These are phyloP conservation scores for Funneliformis geosporum DNA, from an alignment of 192 early-diverging fungal genomes.

Conservation along the genomic window DNA sequence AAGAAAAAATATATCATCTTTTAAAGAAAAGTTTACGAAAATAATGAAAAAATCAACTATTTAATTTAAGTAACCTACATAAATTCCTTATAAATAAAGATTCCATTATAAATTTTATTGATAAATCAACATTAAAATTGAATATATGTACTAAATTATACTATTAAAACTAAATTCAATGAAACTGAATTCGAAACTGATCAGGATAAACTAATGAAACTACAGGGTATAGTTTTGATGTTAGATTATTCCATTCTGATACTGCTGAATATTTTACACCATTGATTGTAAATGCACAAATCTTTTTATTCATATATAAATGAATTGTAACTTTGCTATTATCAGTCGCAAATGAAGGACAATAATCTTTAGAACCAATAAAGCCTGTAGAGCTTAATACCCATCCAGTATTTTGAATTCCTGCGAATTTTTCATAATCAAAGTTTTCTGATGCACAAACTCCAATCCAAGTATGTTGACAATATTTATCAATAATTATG, in stretches of 20 bases:
- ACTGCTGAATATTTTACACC: background rate
- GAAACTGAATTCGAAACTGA: background rate
- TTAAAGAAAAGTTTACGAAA: too few species aligned
- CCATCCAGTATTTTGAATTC: background rate
- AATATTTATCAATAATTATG: slow-evolving; percentile 2
- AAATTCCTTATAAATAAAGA: too few species aligned
- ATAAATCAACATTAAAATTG: too few species aligned
- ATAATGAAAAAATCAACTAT: too few species aligned
- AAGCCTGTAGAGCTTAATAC: background rate
- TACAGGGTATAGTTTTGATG: slow-evolving; percentile 25
- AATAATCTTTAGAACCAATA: background rate
- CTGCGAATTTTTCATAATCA: background rate
- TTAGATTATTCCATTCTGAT: slow-evolving; percentile 2
- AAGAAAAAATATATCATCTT: too few species aligned
- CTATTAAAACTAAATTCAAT: too few species aligned
- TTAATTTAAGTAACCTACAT: too few species aligned
- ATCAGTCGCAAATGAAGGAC: background rate
- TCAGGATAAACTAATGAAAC: background rate
- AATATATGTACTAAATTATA: too few species aligned
- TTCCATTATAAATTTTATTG: too few species aligned
- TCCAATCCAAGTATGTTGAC: background rate
- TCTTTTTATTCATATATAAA: slow-evolving; percentile 23
- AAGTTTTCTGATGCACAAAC: background rate
- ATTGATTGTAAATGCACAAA: slow-evolving; percentile 17
- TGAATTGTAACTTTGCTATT: slow-evolving; percentile 3